Conservation (phyloP, 768 basidiomycete species). For the Boletus rubropictus region DNA sequence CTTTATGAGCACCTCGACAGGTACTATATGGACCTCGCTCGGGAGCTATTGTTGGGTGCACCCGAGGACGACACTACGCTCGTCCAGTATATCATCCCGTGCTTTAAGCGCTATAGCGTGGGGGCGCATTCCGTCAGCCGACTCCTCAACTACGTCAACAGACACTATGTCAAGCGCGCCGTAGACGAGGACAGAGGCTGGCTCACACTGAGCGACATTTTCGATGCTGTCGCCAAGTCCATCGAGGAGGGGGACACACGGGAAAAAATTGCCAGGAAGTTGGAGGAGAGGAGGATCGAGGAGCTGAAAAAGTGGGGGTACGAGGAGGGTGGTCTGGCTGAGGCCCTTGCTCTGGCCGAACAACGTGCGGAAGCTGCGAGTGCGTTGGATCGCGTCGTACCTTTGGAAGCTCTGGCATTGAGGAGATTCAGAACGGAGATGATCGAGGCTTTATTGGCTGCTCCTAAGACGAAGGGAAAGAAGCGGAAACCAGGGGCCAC, state of each 20-base stretch:
- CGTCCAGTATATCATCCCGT: constrained; percentile 64
- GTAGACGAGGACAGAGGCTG: constrained; percentile 76
- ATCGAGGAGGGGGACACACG: constrained; percentile 49
- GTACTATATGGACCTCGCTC: constrained; percentile 57
- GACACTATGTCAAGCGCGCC: constrained; percentile 70
- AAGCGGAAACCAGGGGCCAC: constrained; percentile 47
- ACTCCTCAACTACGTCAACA: constrained; percentile 66
- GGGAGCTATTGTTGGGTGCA: constrained; percentile 56
- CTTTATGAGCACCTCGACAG: constrained; percentile 69
- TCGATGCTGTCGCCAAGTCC: constrained; percentile 54
- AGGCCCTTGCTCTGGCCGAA: constrained; percentile 52
- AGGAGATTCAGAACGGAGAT: constrained; percentile 70
- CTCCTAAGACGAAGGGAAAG: constrained; percentile 55
- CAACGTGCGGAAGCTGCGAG: constrained; percentile 73
- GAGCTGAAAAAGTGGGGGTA: constrained; percentile 74
- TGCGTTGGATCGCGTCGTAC: constrained; percentile 57
- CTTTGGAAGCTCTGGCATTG: constrained; percentile 57
- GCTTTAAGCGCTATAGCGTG: constrained; percentile 63
- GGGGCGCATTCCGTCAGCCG: constrained; percentile 66
- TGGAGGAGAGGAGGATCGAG: constrained; percentile 53
- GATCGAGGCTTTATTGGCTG: constrained; percentile 60
- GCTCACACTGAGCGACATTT: constrained; percentile 61
- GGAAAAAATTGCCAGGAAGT: constrained; percentile 51
- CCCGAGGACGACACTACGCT: constrained; percentile 63
- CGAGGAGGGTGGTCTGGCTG: constrained; percentile 43